These are phyloP conservation scores for Elaphomyces granulatus DNA, from an alignment of 495 filamentous ascomycete species.

Conservation along the genomic window DNA sequence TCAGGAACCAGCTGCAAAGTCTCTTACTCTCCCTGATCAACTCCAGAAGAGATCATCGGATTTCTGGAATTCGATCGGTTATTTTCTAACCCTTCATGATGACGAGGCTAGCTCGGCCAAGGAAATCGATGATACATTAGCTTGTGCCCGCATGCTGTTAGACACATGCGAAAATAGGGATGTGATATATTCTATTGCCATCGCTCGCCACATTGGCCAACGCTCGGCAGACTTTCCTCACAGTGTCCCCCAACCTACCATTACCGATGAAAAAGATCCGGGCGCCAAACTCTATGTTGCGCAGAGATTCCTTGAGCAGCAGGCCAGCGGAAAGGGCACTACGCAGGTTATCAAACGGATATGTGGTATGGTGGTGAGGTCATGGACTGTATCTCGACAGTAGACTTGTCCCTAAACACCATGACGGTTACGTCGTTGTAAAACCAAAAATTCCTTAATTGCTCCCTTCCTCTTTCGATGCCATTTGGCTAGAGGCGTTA, in stretches of 20 bases:
- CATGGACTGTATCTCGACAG: slow-evolving; percentile 37
- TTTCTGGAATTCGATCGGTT: slow-evolving; percentile 67
- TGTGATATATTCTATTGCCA: slow-evolving; percentile 75
- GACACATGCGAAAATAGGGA: slow-evolving; percentile 79
- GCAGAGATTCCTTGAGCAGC: slow-evolving; percentile 64
- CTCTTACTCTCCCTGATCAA: slow-evolving; percentile 31
- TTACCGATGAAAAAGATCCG: slow-evolving; percentile 54
- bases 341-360: slow-evolving; percentile 70
- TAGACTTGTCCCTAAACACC: too few relatives aligned
- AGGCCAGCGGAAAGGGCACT: slow-evolving; percentile 54
- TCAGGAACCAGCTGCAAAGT: slow-evolving; percentile 27
- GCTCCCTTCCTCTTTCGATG: too few relatives aligned
- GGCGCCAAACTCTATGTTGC: slow-evolving; percentile 64
- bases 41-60: slow-evolving; percentile 48
- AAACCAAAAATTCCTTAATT: too few relatives aligned
- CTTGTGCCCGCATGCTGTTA: slow-evolving; percentile 48
- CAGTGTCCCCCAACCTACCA: slow-evolving; percentile 41
- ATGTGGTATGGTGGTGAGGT: slow-evolving; percentile 51
- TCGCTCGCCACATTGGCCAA: slow-evolving; percentile 58
- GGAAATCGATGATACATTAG: slow-evolving; percentile 49
- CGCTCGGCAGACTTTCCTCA: slow-evolving; percentile 50
- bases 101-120: slow-evolving; percentile 42
- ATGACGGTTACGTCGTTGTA: too few relatives aligned
- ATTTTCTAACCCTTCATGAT: slow-evolving; percentile 54
- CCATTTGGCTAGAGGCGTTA: too few relatives aligned